Conservation (phyloP, 1,139 yeast species). For the Suhomyces choctaworum region DNA sequence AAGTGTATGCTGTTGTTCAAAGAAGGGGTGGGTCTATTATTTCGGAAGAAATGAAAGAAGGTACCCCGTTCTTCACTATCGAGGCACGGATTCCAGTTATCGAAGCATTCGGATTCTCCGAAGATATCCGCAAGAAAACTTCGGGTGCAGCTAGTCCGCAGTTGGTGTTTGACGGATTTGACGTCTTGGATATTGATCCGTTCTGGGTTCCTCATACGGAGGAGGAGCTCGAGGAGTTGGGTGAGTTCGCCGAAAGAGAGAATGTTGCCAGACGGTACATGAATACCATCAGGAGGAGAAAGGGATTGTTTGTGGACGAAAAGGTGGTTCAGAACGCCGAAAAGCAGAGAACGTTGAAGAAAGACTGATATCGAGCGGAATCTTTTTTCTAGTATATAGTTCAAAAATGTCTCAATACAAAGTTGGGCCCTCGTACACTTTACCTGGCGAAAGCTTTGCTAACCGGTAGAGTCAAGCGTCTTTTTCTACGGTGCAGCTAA, state of each 20-base stretch:
- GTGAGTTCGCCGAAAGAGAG: constrained; percentile 90
- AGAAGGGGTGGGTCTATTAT: constrained; percentile 81
- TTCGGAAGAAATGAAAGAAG: constrained; percentile 95
- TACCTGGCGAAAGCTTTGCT: too few relatives aligned
- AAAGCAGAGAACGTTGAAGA: constrained; percentile 84
- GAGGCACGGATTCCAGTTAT: constrained; percentile 87
- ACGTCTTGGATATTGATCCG: constrained; percentile 86
- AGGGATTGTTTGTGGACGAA: constrained; percentile 88
- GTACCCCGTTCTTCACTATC: constrained; percentile 92
- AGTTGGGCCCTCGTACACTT: too few relatives aligned
- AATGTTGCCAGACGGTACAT: constrained; percentile 86
- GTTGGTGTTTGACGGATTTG: constrained; percentile 85
- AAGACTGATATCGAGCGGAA: constrained; percentile 40
- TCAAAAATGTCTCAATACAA: too few relatives aligned
- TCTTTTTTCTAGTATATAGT: too few relatives aligned
- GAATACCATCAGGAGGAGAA: constrained; percentile 77
- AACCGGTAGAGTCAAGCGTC: too few relatives aligned
- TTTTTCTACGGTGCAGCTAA: too few relatives aligned
- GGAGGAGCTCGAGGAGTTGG: constrained; percentile 90
- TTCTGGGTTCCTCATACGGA: constrained; percentile 99
- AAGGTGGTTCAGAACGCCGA: constrained; percentile 90
- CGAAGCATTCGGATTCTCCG: constrained; percentile 96
- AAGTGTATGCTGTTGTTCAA: constrained; percentile 93
- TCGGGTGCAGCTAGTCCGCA: constrained; percentile 99
- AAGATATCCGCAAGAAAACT: constrained; percentile 88